phyloP scores from a whole-genome alignment of 371 early-diverging fungal genomes.

The Mucor piriformis region DNA sequence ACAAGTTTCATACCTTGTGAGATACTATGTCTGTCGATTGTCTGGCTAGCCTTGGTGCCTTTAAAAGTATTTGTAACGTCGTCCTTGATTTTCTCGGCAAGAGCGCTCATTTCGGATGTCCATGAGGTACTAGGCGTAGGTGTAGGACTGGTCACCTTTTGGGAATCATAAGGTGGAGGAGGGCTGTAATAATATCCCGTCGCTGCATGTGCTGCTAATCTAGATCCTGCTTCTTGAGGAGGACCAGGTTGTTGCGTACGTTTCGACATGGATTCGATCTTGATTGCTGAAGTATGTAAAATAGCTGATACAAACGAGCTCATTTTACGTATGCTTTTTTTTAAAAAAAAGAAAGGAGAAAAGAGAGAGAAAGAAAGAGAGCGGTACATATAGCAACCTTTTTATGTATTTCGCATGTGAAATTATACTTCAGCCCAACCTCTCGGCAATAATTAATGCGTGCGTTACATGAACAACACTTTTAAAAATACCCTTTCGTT shows the following conservation, averaged over 20 bases:
- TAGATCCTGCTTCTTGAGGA: background rate
- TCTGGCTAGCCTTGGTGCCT: background rate
- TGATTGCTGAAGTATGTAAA: slow-evolving; percentile 32
- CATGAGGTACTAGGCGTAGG: slow-evolving; percentile 43
- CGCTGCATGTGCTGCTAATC: slow-evolving; percentile 13
- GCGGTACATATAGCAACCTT: too few relatives aligned
- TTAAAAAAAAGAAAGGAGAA: too few relatives aligned
- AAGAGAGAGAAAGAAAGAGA: too few relatives aligned
- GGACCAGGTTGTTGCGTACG: slow-evolving; percentile 5
- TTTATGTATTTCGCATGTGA: too few relatives aligned
- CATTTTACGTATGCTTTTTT: slow-evolving; percentile 21
- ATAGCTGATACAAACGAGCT: slow-evolving; percentile 39
- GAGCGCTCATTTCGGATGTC: slow-evolving; percentile 42
- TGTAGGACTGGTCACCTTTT: slow-evolving; percentile 17
- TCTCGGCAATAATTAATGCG: too few relatives aligned
- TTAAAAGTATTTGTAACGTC: slow-evolving; percentile 25
- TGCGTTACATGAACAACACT: too few relatives aligned
- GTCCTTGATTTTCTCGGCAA: slow-evolving; percentile 40
- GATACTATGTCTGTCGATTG: slow-evolving; percentile 41
- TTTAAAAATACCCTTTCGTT: too few relatives aligned
- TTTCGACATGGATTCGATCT: slow-evolving; percentile 15
- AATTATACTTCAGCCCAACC: too few relatives aligned
- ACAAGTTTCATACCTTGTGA: slow-evolving; percentile 61
- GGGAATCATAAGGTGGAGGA: slow-evolving; percentile 27
- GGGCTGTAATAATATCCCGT: slow-evolving; percentile 1